Conservation (phyloP, 345 rosid species). For the Syzygium aqueum region DNA sequence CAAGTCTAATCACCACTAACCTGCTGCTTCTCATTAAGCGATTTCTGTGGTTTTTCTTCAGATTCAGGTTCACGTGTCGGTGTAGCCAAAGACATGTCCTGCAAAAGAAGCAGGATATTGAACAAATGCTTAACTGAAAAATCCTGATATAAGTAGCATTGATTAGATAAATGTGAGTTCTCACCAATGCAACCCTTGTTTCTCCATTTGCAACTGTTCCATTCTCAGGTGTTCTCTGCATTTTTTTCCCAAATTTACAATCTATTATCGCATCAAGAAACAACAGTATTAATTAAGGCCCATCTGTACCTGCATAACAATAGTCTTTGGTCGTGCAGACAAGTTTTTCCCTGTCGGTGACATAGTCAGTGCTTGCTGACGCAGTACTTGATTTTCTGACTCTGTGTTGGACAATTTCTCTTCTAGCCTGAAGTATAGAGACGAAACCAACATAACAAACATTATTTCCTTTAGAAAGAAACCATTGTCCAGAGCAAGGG, state of each 20-base stretch:
- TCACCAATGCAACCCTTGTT: constrained; percentile 50
- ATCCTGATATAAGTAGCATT: neutral
- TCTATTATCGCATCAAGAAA: neutral
- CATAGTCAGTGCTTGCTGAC: constrained; percentile 90
- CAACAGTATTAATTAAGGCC: neutral
- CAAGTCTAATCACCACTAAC: constrained; percentile 18
- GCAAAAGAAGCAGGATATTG: constrained; percentile 4
- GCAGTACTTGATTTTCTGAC: constrained; percentile 96
- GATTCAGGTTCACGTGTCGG: constrained; percentile 84
- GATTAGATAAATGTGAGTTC: constrained; percentile 3
- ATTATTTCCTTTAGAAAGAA: neutral
- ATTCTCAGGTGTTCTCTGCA: constrained; percentile 89
- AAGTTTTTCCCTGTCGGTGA: constrained; percentile 87
- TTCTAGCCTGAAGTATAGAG: constrained; percentile 55
- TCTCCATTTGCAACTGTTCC: constrained; percentile 68
- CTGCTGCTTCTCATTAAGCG: constrained; percentile 97
- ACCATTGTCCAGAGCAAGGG: neutral
- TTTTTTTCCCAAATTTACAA: neutral
- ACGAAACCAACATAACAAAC: neutral
- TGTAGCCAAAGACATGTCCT: constrained; percentile 57
- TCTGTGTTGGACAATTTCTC: constrained; percentile 95
- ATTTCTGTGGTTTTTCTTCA: constrained; percentile 95
- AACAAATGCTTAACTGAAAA: neutral
- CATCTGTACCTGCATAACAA: constrained; percentile 53
- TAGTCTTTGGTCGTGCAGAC: constrained; percentile 57